phyloP scores from a whole-genome alignment of 2,329 filamentous ascomycete species.

The Cytospora mali region DNA sequence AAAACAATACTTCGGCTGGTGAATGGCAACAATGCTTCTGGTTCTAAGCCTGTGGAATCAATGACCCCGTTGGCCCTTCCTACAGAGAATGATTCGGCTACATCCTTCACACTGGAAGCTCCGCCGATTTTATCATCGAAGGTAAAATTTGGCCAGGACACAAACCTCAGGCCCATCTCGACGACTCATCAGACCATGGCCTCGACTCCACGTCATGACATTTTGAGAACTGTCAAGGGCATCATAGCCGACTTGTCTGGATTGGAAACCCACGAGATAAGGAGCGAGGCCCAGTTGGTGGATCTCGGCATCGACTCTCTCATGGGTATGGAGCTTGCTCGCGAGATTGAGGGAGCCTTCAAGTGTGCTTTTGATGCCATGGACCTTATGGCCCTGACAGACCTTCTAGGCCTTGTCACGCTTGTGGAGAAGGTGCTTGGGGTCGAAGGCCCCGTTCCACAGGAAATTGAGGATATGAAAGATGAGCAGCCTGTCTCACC shows the following conservation, averaged over 20 bases:
- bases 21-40: not conserved
- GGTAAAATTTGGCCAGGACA: not conserved
- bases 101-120: not conserved
- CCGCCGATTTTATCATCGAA: not conserved
- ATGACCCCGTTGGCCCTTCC: not conserved
- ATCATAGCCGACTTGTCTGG: conserved; percentile 15
- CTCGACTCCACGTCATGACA: not conserved
- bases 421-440: not conserved
- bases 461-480: not conserved
- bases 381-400: conserved; percentile 10
- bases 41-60: not conserved
- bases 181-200: not conserved
- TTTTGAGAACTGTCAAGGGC: not conserved
- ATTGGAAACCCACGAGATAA: conserved; percentile 40
- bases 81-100: not conserved
- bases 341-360: conserved; percentile 45
- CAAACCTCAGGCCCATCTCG: not conserved
- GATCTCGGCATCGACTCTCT: conserved; percentile 54
- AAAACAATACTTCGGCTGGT: conserved; percentile 33
- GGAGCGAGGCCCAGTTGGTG: conserved; percentile 39
- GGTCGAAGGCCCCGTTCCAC: not conserved
- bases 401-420: conserved; percentile 6
- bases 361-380: conserved; percentile 31
- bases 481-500: not conserved
- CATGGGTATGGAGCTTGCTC: conserved; percentile 50